Base-by-base conservation (phyloP, 768 basidiomycete genomes). In the Gymnopilus dilepis region DNA sequence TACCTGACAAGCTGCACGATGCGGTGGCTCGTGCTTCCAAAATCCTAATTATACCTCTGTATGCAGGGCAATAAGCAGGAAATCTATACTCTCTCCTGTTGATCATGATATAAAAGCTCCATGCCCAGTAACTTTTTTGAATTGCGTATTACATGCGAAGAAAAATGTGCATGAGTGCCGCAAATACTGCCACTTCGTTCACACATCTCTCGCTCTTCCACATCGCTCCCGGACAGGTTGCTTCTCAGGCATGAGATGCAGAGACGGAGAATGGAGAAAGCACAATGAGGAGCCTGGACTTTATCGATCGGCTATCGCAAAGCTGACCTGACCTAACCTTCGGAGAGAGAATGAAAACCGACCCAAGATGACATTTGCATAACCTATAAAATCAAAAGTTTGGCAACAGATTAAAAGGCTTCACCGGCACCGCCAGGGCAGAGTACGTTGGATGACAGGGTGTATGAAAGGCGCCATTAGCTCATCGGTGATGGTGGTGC, bases 231-330 rank as follows among this genome's bases (percentile, higher is more conserved):
- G 47, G 50, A 59, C 62, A 57, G 26, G 30, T 60, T 64, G n/a
- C 55, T 65, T 61, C 63, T 58, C 60, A 58, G 50, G 63, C 55
- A 28, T 50, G 54, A 28, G 54, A 30, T 51, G 58, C 55, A 62
- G 54, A 28, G 54, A 30, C 42, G 58, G 55, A 62, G 55, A 60
- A 60, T 58, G 59, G 59, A 61, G 54, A 56, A 66, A 53, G 45
- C 37, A 48, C 43, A 56, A 48, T 45, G 43, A 33, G 42, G 52
- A 30, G 34, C 34, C 37, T 45, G 30, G 45, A 53, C 26, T 52
- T 60, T 64, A 63, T 64, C 63, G 48, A 55, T 61, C 66, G 66
- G 63, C 61, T 53, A 60, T 65, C 48, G 60, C 33, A 61, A 50
- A 8, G 28, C 17, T 31, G 24, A 4, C 33, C 30, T 30, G 42